Evolutionary conservation across 1,139 yeast genomes (phyloP).

Genomic region (Candida mesenterica): DNA sequence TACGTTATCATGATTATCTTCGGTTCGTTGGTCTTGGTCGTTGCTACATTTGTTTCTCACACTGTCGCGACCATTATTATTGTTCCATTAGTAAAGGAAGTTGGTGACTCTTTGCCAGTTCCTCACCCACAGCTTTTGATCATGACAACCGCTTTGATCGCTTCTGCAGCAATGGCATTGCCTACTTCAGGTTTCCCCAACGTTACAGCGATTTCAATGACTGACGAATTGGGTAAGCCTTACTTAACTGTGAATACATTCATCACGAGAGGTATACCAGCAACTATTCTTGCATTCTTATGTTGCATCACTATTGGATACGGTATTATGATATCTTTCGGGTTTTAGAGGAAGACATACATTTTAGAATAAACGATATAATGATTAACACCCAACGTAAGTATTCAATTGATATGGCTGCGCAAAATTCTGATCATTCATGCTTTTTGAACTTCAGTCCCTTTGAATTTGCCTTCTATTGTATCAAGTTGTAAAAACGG

Average conservation of each 20-base stretch:
- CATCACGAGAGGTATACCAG: constrained; percentile 85
- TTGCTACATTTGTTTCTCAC: constrained; percentile 93
- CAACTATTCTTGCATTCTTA: constrained; percentile 68
- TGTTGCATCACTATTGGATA: constrained; percentile 80
- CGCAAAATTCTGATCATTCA: no score
- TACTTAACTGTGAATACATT: constrained; percentile 81
- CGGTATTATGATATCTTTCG: constrained; percentile 50
- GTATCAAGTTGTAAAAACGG: no score
- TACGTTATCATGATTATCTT: constrained; percentile 72
- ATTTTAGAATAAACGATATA: not conserved
- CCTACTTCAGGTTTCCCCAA: constrained; percentile 98
- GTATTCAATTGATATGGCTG: no score
- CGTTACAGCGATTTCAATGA: constrained; percentile 90
- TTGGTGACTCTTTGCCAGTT: constrained; percentile 70
- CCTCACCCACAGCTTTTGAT: constrained; percentile 74
- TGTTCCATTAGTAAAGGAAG: constrained; percentile 82
- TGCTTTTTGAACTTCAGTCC: no score
- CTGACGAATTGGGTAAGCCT: constrained; percentile 85
- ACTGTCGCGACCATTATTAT: constrained; percentile 94
- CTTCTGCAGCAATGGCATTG: constrained; percentile 93
- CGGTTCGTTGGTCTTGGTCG: constrained; percentile 72
- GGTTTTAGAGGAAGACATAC: not conserved
- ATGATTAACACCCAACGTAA: no score
- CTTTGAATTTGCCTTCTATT: no score
- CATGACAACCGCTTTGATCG: constrained; percentile 79